These are phyloP conservation scores for Globisporangium acanthophoron DNA, from an alignment of 352 stramenopile genomes.

Conservation along the genomic window DNA sequence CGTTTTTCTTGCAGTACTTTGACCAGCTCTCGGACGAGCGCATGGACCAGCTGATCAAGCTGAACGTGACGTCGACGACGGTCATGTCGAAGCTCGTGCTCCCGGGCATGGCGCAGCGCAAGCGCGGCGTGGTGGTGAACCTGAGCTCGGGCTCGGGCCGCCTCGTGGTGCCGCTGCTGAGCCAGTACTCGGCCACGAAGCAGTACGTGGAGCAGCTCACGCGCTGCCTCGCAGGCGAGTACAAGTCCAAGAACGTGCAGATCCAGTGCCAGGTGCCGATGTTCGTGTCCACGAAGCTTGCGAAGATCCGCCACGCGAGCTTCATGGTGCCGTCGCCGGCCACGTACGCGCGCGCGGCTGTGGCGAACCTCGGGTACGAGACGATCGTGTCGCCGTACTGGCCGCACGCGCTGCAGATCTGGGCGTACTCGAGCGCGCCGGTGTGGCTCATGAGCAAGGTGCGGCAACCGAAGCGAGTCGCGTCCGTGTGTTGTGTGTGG, in stretches of 20 bases:
- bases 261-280: conserved; percentile 98
- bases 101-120: conserved; percentile 92
- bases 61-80: conserved; percentile 71
- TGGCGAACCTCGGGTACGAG: conserved; percentile 92
- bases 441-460: conserved; percentile 81
- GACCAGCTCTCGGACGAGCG: conserved; percentile 94
- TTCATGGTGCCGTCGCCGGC: conserved; percentile 91
- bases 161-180: conserved; percentile 94
- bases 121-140: conserved; percentile 96
- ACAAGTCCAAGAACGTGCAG: conserved; percentile 89
- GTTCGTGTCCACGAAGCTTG: conserved; percentile 98
- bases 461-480: conserved; percentile 19
- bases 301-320: conserved; percentile 95
- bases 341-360: conserved; percentile 89
- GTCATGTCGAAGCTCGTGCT: conserved; percentile 87
- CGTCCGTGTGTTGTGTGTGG: conserved; percentile 38
- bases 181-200: conserved; percentile 97
- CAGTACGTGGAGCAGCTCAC: conserved; percentile 98
- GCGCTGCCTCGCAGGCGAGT: conserved; percentile 94
- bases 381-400: conserved; percentile 93
- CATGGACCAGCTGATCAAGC: conserved; percentile 90
- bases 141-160: conserved; percentile 94
- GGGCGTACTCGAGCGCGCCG: conserved; percentile 88
- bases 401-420: conserved; percentile 95
- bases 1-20: conserved; percentile 80